Percentiles rank a stretch among this genome's conserved stretches.
Conservation (phyloP, 192 early-diverging fungal genomes). For the Backusella sp. region DNA sequence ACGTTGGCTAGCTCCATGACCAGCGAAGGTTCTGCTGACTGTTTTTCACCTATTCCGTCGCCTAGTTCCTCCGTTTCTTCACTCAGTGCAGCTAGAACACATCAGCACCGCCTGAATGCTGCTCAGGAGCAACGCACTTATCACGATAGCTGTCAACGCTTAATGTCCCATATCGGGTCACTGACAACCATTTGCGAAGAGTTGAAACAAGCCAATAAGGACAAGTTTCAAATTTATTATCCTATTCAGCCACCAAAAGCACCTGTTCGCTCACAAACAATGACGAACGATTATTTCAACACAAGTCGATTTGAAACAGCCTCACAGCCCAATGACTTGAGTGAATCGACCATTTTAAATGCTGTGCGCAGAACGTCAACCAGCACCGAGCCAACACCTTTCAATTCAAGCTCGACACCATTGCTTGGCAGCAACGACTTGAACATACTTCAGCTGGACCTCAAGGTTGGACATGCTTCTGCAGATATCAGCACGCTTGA, state of each 20-base stretch:
- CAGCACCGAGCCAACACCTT: background rate
- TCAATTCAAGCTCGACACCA: background rate
- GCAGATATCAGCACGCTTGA: slow-evolving; percentile 65
- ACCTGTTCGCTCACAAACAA: slow-evolving; percentile 17
- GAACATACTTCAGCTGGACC: slow-evolving; percentile 65
- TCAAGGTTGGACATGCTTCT: slow-evolving; percentile 63
- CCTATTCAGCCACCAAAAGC: slow-evolving; percentile 33
- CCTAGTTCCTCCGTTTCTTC: slow-evolving; percentile 10
- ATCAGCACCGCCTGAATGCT: slow-evolving; percentile 32
- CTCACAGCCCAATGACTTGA: background rate
- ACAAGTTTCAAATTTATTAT: slow-evolving; percentile 69
- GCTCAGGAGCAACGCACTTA: slow-evolving; percentile 67
- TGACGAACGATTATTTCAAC: background rate
- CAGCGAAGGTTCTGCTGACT: background rate
- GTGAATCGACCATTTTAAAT: slow-evolving; percentile 5
- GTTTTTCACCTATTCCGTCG: slow-evolving; percentile 10
- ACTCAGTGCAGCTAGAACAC: slow-evolving; percentile 16
- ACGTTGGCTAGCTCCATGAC: background rate
- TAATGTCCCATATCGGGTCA: slow-evolving; percentile 65
- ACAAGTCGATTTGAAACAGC: background rate
- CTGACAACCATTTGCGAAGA: slow-evolving; percentile 67
- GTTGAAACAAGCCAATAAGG: slow-evolving; percentile 66
- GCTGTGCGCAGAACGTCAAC: slow-evolving; percentile 21
- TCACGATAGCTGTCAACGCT: slow-evolving; percentile 69
- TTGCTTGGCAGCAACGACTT: slow-evolving; percentile 33